Conservation (phyloP, 2,329 filamentous ascomycete species). For the Fusarium ramigenum region DNA sequence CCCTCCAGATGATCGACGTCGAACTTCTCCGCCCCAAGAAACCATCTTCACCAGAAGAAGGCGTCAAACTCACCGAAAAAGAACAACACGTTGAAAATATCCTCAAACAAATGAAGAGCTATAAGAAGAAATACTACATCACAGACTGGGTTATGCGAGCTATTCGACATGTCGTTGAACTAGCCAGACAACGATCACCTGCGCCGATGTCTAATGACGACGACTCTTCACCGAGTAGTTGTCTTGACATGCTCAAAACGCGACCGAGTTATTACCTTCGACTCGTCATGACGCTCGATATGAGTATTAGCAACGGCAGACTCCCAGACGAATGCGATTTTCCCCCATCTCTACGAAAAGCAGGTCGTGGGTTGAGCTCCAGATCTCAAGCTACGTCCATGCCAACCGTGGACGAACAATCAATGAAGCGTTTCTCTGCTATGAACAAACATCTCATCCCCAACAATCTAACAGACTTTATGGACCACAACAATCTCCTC, state of each 20-base stretch:
- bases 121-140: constrained; percentile 35
- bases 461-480: background rate
- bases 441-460: constrained; percentile 10
- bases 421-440: background rate
- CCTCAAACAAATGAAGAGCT: constrained; percentile 37
- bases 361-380: background rate
- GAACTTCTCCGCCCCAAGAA: constrained; percentile 32
- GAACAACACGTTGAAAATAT: constrained; percentile 37
- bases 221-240: constrained; percentile 4
- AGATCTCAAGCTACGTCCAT: background rate
- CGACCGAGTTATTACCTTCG: constrained; percentile 33
- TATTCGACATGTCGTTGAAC: constrained; percentile 32
- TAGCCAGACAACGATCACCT: constrained; percentile 22
- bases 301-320: constrained; percentile 40
- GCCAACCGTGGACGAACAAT: background rate
- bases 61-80: constrained; percentile 3
- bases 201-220: background rate
- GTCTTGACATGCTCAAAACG: constrained; percentile 31
- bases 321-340: constrained; percentile 40
- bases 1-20: constrained; percentile 37
- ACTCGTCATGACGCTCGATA: constrained; percentile 36
- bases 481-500: accelerated
- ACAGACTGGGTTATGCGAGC: constrained; percentile 39
- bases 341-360: constrained; percentile 24
- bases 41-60: background rate